Evolutionary conservation across 352 stramenopile genomes (phyloP), one percentile per base, ranked within the genome.

Genomic region (Pythium apleroticum): DNA sequence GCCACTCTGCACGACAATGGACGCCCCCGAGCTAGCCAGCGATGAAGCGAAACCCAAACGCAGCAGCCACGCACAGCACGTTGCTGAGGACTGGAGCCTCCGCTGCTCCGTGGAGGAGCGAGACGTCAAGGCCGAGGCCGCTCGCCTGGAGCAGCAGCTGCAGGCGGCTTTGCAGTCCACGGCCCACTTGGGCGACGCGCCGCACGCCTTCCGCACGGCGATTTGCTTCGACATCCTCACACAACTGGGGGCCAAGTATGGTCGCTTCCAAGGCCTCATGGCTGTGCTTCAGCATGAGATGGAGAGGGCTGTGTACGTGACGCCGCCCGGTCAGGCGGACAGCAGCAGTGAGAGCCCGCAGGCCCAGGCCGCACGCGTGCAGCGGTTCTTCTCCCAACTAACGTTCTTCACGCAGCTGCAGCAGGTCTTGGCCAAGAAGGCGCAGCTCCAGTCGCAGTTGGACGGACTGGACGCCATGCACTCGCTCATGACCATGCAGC

Each of bases 341-440:
- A 43, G 8, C 19, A 37, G 24, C 24, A 27, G 12, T 19, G 24
- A 46, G 17, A 20, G 69, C 60, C 9, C 52, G 4, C 22, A 52
- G 17, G 17, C 10, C 8, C 27, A 67, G 10, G 58, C 68, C 3
- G 57, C 52, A 17, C 60, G 57, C 37, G 57, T 78, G 6, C 60
- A 69, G 27, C 28, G 24, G 57, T 52, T 49, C 63, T 66, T 91
- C 39, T 66, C 35, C 0, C 69, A 73, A n/a, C 71, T 65, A 25
- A 71, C 83, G 0, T 90, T 83, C 49, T 91, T 90, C 57, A 69
- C 72, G 0, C 74, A 91, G n/a, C 62, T 91, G 1, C 66, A 78
- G 6, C 66, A 80, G 24, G 71, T 87, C 0, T 45, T 79, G 0
- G 35, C 54, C 0, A 74, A 80, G 50, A 80, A 88, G 15, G 57